phyloP scores from a whole-genome alignment of 2,329 filamentous ascomycete genomes.

The Venturia oleaginea region DNA sequence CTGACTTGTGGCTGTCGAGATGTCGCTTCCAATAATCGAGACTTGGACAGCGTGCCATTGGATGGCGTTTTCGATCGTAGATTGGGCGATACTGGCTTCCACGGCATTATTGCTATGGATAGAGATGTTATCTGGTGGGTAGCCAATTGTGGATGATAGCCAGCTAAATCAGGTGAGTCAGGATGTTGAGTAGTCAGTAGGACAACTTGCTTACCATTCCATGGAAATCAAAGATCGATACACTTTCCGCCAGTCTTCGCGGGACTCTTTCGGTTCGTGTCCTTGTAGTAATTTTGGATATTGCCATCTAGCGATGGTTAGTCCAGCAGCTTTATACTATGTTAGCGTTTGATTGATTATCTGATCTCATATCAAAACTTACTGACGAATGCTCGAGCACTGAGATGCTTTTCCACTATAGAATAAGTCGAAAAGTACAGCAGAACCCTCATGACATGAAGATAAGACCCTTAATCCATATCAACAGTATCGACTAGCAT shows the following conservation, averaged over 20 bases:
- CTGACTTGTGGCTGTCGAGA: conserved; percentile 4
- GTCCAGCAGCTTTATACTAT: not conserved
- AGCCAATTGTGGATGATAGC: conserved; percentile 10
- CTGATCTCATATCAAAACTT: not conserved
- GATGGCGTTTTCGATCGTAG: conserved; percentile 2
- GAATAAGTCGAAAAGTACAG: conserved; percentile 2
- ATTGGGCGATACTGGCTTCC: not conserved
- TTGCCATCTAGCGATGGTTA: not conserved
- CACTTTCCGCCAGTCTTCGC: conserved; percentile 10
- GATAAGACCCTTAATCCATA: not conserved
- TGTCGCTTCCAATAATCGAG: conserved; percentile 4
- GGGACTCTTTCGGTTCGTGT: not conserved
- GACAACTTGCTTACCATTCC: not conserved
- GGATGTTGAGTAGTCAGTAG: not conserved
- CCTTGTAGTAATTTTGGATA: not conserved
- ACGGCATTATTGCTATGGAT: not conserved
- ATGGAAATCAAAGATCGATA: conserved; percentile 11
- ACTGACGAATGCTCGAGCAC: conserved; percentile 9
- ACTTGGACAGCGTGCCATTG: conserved; percentile 7
- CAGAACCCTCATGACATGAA: conserved; percentile 9
- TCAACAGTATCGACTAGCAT: conserved; percentile 1
- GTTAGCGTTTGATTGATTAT: not conserved
- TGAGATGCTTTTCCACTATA: conserved; percentile 1
- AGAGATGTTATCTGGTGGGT: not conserved
- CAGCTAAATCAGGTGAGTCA: not conserved